Evolutionary conservation across 805 yeast species (phyloP).

Genomic region (Wickerhamiella cacticola): DNA sequence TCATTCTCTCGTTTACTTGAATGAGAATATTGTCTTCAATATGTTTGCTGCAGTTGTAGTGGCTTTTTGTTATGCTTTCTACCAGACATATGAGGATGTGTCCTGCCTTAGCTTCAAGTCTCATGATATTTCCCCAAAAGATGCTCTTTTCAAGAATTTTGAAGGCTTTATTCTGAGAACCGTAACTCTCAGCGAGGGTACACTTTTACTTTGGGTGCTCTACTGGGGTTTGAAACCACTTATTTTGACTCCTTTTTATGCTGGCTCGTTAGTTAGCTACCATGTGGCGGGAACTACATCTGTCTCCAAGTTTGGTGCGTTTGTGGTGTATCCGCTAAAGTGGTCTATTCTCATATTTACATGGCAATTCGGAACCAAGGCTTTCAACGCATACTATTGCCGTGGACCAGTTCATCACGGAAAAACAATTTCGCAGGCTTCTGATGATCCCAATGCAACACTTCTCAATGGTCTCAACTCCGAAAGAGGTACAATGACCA

Average conservation of each 20-base stretch:
- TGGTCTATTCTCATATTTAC: conserved; percentile 18
- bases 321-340: conserved; percentile 3
- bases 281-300: conserved; percentile 8
- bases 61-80: neutral
- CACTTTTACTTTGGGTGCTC: conserved; percentile 9
- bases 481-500: conserved; percentile 21
- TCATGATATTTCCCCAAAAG: neutral
- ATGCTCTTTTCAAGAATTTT: neutral
- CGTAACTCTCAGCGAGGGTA: neutral
- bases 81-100: neutral
- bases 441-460: conserved; percentile 30
- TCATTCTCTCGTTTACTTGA: conserved; percentile 7
- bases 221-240: conserved; percentile 5
- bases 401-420: conserved; percentile 30
- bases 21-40: conserved; percentile 4
- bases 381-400: conserved; percentile 27
- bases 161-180: neutral
- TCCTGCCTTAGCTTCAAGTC: neutral
- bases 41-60: neutral
- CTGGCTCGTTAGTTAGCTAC: neutral
- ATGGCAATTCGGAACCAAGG: conserved; percentile 25
- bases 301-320: neutral
- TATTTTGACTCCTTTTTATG: neutral
- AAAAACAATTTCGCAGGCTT: conserved; percentile 21
- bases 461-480: conserved; percentile 28